phyloP scores from a whole-genome alignment of 2,329 filamentous ascomycete species.

The Nigrospora osmanthi region DNA sequence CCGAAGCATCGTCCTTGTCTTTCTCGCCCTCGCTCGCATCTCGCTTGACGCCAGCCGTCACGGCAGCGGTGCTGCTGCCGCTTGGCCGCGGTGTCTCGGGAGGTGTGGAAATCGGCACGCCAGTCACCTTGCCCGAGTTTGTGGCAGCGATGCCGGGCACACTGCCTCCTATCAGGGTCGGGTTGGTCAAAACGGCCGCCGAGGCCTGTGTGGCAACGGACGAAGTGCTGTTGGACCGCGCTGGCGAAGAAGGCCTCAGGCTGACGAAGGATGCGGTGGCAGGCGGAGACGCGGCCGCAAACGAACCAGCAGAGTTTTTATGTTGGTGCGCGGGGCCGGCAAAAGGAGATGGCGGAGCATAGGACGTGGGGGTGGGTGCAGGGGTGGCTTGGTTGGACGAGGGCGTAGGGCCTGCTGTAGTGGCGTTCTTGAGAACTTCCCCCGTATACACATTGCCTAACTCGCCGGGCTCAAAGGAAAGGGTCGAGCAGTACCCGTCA shows the following conservation, averaged over 20 bases:
- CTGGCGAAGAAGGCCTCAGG: conserved; percentile 66
- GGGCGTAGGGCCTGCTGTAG: conserved; percentile 27
- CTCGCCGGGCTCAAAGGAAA: conserved; percentile 79
- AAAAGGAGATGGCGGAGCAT: conserved; percentile 55
- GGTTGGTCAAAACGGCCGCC: conserved; percentile 59
- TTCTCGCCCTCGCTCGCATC: conserved; percentile 1
- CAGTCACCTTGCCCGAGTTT: conserved; percentile 54
- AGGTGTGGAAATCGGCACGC: conserved; percentile 76
- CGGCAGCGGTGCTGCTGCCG: conserved; percentile 35
- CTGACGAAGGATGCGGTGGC: conserved; percentile 49
- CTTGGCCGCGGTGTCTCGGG: conserved; percentile 65
- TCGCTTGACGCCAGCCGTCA: not conserved
- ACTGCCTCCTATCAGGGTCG: conserved; percentile 68
- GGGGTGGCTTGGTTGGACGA: conserved; percentile 59
- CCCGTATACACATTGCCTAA: conserved; percentile 75
- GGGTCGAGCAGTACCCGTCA: conserved; percentile 90
- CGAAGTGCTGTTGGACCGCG: conserved; percentile 78
- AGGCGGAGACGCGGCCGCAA: conserved; percentile 51
- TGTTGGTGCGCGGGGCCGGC: conserved; percentile 43
- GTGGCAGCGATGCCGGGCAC: conserved; percentile 71
- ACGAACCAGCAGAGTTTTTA: conserved; percentile 49
- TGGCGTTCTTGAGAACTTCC: conserved; percentile 43
- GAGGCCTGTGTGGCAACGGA: conserved; percentile 64
- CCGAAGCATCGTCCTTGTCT: not conserved
- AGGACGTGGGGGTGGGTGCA: conserved; percentile 58